Evolutionary conservation across 768 basidiomycete genomes (phyloP), one percentile per base, ranked within the genome.

Genomic region (Multifurca ochricompacta): DNA sequence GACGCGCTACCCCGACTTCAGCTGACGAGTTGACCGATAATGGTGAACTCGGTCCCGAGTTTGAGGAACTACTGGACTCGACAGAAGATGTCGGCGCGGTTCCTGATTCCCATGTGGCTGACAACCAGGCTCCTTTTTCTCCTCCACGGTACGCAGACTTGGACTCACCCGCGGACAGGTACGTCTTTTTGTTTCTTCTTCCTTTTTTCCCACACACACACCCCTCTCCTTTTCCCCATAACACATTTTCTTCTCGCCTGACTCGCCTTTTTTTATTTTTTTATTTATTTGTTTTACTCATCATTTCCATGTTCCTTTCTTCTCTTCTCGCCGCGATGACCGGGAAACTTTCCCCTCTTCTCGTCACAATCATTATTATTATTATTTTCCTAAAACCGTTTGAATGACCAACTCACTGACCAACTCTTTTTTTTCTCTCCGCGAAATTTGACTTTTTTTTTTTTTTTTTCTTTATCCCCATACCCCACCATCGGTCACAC

Each of bases 121-220:
- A 51, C 21, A 40, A 30, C 30, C 48, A 43, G 18, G 41, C 41
- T 32, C n/a, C n/a, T n/a, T n/a, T n/a, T n/a, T n/a, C n/a, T n/a
- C n/a, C n/a, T n/a, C 28, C 53, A 25, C 39, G 70, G 11, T 68
- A 84, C 19, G 81, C 81, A 19, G 81, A 86, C 68, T 68, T 87
- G 30, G 79, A 81, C 66, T 74, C 78, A 5, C 68, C 74, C n/a
- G 58, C 67, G 46, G 85, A 83, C 45, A 74, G 85, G 83, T 85
- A 70, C 58, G 80, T 71, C 31, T 51, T 53, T 18, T n/a, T 52
- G 43, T 19, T 39, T 30, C 57, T 46, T 48, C 54, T 53, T 16
- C 31, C 37, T 5, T 53, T 41, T 52, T 18, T 9, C 48, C n/a
- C n/a, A n/a, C n/a, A n/a, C n/a, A n/a, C n/a, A n/a, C 41, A n/a